Base-by-base conservation (phyloP, 352 stramenopile genomes). In the Phytophthora sp. region DNA sequence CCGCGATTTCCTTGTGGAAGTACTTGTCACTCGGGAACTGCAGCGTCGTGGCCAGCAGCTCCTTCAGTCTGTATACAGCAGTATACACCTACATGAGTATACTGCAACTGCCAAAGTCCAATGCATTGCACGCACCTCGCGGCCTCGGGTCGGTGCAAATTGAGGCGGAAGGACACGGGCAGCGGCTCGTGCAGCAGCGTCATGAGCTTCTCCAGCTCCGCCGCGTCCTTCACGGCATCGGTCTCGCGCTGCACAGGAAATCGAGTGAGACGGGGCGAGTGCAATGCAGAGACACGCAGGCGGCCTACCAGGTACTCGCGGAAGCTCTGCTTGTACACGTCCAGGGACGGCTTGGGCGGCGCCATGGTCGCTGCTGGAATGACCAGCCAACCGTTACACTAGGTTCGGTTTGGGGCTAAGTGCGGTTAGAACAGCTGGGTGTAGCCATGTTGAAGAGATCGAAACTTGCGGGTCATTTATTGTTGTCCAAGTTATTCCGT, bases 241-340 rank as follows among this genome's bases (percentile, higher is more conserved):
- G 85, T 88, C 54, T 88, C 79, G 30, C 66, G 72, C 87, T 93
- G 53, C 3, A 42, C 0, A 13, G 11, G 26, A 35, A 28, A 39
- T 39, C 15, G 1, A 30, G 15, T 17, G 5, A 30, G n/a, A n/a
- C n/a, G n/a, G n/a, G n/a, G n/a, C n/a, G n/a, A n/a, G n/a, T n/a
- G n/a, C n/a, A n/a, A n/a, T n/a, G n/a, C n/a, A n/a, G n/a, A n/a
- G n/a, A n/a, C n/a, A n/a, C n/a, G n/a, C n/a, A n/a, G n/a, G n/a
- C n/a, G n/a, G n/a, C n/a, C n/a, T n/a, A 82, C 68, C 63, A 84
- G 38, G 35, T 79, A 95, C 67, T 95, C 87, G 63, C 80, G 82
- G 73, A 95, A 94, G 62, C 82, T 92, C 55, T 88, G 76, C 69
- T 94, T 93, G 79, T 82, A 94, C 35, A 90, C 69, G 54, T 86